Base-by-base conservation (phyloP, 345 rosid species). In the Boechera retrofracta region DNA sequence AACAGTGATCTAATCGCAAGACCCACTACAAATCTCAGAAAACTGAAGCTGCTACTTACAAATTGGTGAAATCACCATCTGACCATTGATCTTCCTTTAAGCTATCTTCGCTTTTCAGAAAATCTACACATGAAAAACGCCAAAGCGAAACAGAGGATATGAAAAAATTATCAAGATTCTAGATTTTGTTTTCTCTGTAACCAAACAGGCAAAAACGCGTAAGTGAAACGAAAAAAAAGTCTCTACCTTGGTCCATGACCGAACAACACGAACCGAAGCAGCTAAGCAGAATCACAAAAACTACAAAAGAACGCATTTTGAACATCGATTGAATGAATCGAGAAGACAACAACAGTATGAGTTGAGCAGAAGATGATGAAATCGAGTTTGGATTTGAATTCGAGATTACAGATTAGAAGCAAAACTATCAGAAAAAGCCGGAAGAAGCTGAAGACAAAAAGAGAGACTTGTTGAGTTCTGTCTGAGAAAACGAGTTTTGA, bases 221-320 rank as follows among this genome's bases (percentile, higher is more conserved):
- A n/a, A 60, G 24, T 7, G 24, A 77, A 64, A 5, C 15, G 36
- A 16, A 9, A 47, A 47, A n/a, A 16, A 31, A 10, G 18, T n/a
- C 35, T 56, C 2, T 80, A 93, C 97, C 96, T 82, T 88, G 89
- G 11, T 82, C 83, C 42, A 86, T 89, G 31, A 89, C 79, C 39
- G 91, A 82, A 67, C 16, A 83, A 53, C 88, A 82, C 9, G 67
- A 71, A 39, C 80, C 62, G 44, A 83, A 66, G 49, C 74, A 67
- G 77, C 77, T 55, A 21, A 72, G 83, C 72, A 56, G 77, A 48
- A 85, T 47, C 29, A 79, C 66, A 49, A 84, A 77, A 79, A 82
- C 24, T 32, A 77, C 1, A 26, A 71, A 29, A 67, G 26, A 60
- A 64, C 67, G 57, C 47, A 77, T 35, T 29, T 74, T 57, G 58